phyloP scores from a whole-genome alignment of 2,329 filamentous ascomycete genomes.

The Monilinia vaccinii-corymbosi region DNA sequence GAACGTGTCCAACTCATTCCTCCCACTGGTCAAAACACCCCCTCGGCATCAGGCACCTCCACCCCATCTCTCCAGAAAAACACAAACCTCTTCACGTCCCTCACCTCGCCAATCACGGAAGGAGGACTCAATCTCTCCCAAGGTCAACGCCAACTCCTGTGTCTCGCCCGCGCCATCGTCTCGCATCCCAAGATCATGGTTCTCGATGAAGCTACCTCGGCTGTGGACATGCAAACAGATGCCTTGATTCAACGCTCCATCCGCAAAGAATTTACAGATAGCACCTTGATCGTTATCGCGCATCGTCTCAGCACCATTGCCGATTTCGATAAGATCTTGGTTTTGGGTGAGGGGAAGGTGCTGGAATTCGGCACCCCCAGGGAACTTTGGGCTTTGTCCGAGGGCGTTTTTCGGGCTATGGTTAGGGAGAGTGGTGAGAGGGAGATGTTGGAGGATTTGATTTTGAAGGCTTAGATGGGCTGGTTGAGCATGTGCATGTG shows the following conservation, averaged over 20 bases:
- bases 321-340: conserved; percentile 66
- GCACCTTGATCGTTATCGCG: conserved; percentile 65
- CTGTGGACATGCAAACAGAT: conserved; percentile 71
- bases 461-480: not conserved
- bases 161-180: conserved; percentile 64
- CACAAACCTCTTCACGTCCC: conserved; percentile 54
- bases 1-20: conserved; percentile 54
- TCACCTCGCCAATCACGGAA: conserved; percentile 57
- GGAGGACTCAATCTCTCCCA: conserved; percentile 68
- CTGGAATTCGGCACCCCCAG: conserved; percentile 58
- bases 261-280: conserved; percentile 59
- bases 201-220: conserved; percentile 70
- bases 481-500: not conserved
- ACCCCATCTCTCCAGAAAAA: conserved; percentile 36
- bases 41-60: conserved; percentile 30
- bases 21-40: conserved; percentile 22
- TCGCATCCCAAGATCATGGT: conserved; percentile 68
- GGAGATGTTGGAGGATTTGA: conserved; percentile 25
- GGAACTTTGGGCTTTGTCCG: conserved; percentile 44
- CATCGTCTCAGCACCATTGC: conserved; percentile 69
- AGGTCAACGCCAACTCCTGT: conserved; percentile 68
- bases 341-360: conserved; percentile 57
- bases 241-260: conserved; percentile 65
- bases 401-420: conserved; percentile 51
- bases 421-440: conserved; percentile 52